Evolutionary conservation across 306 rosid species (phyloP).

Genomic region (Macrotyloma uniflorum): DNA sequence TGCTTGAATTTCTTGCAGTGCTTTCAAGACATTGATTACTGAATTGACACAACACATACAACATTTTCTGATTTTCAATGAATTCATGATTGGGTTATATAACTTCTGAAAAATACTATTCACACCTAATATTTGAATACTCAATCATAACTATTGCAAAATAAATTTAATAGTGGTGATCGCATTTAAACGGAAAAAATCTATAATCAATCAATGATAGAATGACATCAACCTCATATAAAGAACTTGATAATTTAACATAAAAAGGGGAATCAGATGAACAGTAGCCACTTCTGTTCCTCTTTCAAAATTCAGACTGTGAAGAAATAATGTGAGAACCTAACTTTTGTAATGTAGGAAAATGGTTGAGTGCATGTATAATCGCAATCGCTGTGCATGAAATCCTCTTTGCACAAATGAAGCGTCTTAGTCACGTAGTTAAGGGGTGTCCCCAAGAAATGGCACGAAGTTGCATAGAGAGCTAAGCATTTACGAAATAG

Average conservation of each 20-base stretch:
- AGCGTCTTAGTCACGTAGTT: constrained; percentile 41
- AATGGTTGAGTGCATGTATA: constrained; percentile 5
- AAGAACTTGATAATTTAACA: not conserved
- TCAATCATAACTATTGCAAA: too few relatives aligned
- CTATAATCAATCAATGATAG: too few relatives aligned
- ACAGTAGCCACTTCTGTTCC: not conserved
- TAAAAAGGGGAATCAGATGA: not conserved
- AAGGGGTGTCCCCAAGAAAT: constrained; percentile 15
- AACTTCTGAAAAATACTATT: too few relatives aligned
- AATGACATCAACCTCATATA: too few relatives aligned
- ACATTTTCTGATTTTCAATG: not conserved
- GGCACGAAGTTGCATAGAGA: constrained; percentile 20
- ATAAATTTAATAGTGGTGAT: too few relatives aligned
- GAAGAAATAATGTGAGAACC: too few relatives aligned
- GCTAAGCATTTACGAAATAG: not conserved
- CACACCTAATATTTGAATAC: too few relatives aligned
- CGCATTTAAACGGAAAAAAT: too few relatives aligned
- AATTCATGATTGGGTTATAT: not conserved
- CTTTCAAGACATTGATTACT: constrained; percentile 24
- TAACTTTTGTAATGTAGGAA: constrained; percentile 13
- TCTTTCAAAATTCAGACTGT: not conserved
- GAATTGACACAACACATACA: not conserved
- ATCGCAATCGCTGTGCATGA: constrained; percentile 3
- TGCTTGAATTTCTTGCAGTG: constrained; percentile 4
- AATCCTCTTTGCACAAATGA: constrained; percentile 38